Conservation (phyloP, 2,329 filamentous ascomycete species). For the Fusarium ramigenum region DNA sequence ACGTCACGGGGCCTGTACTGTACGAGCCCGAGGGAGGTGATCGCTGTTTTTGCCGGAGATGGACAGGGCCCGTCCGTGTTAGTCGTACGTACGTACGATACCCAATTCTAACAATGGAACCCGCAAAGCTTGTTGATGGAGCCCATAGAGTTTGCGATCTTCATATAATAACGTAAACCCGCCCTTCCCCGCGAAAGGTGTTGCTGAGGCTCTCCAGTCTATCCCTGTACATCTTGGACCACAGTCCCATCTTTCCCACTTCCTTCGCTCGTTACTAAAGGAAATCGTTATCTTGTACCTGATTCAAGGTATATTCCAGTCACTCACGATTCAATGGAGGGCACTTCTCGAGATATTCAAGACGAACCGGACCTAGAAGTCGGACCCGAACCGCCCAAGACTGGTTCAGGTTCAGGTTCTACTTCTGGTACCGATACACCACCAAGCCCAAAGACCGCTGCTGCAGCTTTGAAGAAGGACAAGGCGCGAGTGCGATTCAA, state of each 20-base stretch:
- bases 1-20: conserved; percentile 29
- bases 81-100: conserved; percentile 19
- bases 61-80: conserved; percentile 19
- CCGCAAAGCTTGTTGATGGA: conserved; percentile 11
- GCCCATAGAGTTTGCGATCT: conserved; percentile 1
- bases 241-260: conserved; percentile 20
- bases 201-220: conserved; percentile 13
- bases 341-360: conserved; percentile 26
- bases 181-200: conserved; percentile 23
- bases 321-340: conserved; percentile 30
- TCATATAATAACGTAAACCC: conserved; percentile 30
- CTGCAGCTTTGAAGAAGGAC: conserved; percentile 48
- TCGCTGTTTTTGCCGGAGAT: conserved; percentile 33
- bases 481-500: conserved; percentile 61
- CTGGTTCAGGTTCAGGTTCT: neutral
- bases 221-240: conserved; percentile 17
- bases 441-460: conserved; percentile 17
- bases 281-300: neutral
- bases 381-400: conserved; percentile 16
- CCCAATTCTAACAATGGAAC: neutral
- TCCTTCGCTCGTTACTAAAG: conserved; percentile 23
- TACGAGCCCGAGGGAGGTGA: conserved; percentile 24
- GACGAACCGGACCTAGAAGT: conserved; percentile 38
- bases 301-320: neutral
- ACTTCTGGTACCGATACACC: conserved; percentile 10